Evolutionary conservation across 768 basidiomycete species (phyloP).

Genomic region (Termitomyces bulborhizus): DNA sequence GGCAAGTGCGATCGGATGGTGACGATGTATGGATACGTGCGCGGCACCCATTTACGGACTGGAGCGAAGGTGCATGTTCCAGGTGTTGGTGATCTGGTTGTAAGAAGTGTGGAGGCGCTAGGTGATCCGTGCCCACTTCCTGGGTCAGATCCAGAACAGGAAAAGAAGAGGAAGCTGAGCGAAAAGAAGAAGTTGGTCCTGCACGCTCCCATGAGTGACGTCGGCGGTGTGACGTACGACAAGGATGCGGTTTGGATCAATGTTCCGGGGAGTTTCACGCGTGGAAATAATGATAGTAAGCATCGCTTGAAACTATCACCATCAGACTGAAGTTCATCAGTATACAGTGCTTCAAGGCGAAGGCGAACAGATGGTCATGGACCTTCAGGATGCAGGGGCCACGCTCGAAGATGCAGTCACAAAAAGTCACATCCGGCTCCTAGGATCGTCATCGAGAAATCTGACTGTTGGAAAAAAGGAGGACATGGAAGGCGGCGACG

Average conservation of each 20-base stretch:
- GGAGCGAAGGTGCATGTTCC: constrained; percentile 89
- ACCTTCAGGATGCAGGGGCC: constrained; percentile 77
- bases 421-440: constrained; percentile 74
- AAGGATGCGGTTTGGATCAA: constrained; percentile 99
- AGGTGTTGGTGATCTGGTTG: constrained; percentile 85
- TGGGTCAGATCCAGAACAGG: constrained; percentile 87
- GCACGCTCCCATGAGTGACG: constrained; percentile 98
- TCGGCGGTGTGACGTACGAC: constrained; percentile 95
- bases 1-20: constrained; percentile 93
- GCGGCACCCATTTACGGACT: constrained; percentile 76
- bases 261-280: constrained; percentile 90
- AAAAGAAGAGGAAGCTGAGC: constrained; percentile 86
- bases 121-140: constrained; percentile 97
- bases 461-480: constrained; percentile 40
- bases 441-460: constrained; percentile 73
- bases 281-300: constrained; percentile 63
- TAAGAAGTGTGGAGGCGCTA: constrained; percentile 66
- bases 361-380: constrained; percentile 97
- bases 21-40: constrained; percentile 91
- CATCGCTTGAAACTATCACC: neutral
- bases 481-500: constrained; percentile 25
- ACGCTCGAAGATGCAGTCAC: constrained; percentile 85
- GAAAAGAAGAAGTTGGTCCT: constrained; percentile 91
- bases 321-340: neutral
- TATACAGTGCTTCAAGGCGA: constrained; percentile 73